Base-by-base conservation (phyloP, 805 yeast species). In the Tetrapisispora nanseiensis region DNA sequence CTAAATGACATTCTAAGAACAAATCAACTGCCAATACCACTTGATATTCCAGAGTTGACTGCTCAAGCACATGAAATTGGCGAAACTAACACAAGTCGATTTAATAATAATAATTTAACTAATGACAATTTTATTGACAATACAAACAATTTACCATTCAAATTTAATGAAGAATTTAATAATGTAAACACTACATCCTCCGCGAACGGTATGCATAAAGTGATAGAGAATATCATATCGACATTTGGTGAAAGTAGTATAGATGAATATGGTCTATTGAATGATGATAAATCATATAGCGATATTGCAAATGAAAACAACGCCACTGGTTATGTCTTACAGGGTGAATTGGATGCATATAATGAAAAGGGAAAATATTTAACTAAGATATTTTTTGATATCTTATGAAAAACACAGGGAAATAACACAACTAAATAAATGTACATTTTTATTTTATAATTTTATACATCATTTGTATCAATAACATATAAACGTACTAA, bases 271-370 rank as follows among this genome's bases (percentile, higher is more conserved):
- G 30, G 32, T 12, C 16, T 39, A 10, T 24, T 39, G 26, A 13
- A 23, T 13, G 32, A 31, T 10, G 20, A 31, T 6, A 39, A 23
- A 16, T 24, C 41, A 2, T 22, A 20, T n/a, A 24, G 42, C 22
- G 37, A 29, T 4, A 26, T 35, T n/a, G 20, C 15, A 7, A 26
- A 29, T 13, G 23, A 37, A 18, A 37, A n/a, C 31, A 24, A 27
- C 16, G 30, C 26, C 11, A n/a, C 33, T 13, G 49, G 48, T 12
- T 51, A 54, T 38, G 48, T 55, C n/a, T 34, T 48, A 24, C 40
- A 40, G 3, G 39, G 48, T 4, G 61, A 56, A 33, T 35, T 55
- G 20, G 52, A 51, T 30, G 48, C 49, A 19, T 56, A 54, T 41
- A 51, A 55, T 40, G 40, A 47, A 29, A 39, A 46, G 41, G 56